phyloP scores from a whole-genome alignment of 768 basidiomycete species.

The Mycena polygramma region DNA sequence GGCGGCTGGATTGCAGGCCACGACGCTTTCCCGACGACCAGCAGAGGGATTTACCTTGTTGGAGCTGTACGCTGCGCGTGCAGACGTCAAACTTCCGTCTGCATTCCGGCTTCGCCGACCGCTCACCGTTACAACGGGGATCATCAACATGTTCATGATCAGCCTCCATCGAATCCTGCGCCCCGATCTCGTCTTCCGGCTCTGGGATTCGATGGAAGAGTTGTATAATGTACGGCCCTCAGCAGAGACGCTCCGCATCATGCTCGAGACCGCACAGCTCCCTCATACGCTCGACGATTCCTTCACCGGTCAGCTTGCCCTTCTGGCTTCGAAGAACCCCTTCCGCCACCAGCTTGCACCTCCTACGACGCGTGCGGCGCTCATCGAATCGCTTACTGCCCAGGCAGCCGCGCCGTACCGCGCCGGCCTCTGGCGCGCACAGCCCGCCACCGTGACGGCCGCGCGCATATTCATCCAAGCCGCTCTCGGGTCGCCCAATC shows the following conservation, averaged over 20 bases:
- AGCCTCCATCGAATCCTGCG: constrained; percentile 64
- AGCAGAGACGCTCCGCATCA: constrained; percentile 64
- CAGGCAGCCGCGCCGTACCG: constrained; percentile 32
- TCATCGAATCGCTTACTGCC: constrained; percentile 44
- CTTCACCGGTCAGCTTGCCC: constrained; percentile 62
- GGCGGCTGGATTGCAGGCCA: constrained; percentile 62
- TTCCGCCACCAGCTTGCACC: constrained; percentile 43
- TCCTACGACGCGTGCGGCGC: constrained; percentile 39
- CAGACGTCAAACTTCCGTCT: constrained; percentile 17
- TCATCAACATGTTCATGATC: constrained; percentile 60
- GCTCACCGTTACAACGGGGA: constrained; percentile 42
- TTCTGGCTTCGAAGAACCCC: constrained; percentile 54
- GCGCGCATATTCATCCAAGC: constrained; percentile 28
- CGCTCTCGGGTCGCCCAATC: constrained; percentile 22
- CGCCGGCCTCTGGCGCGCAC: constrained; percentile 40
- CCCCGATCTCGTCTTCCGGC: constrained; percentile 71
- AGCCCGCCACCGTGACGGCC: constrained; percentile 37
- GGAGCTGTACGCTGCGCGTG: constrained; percentile 52
- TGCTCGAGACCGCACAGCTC: constrained; percentile 72
- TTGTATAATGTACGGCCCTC: constrained; percentile 73
- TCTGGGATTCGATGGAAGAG: constrained; percentile 76
- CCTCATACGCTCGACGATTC: constrained; percentile 66
- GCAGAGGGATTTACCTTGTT: constrained; percentile 66
- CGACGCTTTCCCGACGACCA: constrained; percentile 58
- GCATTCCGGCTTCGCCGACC: constrained; percentile 26